These are phyloP conservation scores for Eimeria praecox DNA, from an alignment of 169 alveolate genomes.

Conservation along the genomic window DNA sequence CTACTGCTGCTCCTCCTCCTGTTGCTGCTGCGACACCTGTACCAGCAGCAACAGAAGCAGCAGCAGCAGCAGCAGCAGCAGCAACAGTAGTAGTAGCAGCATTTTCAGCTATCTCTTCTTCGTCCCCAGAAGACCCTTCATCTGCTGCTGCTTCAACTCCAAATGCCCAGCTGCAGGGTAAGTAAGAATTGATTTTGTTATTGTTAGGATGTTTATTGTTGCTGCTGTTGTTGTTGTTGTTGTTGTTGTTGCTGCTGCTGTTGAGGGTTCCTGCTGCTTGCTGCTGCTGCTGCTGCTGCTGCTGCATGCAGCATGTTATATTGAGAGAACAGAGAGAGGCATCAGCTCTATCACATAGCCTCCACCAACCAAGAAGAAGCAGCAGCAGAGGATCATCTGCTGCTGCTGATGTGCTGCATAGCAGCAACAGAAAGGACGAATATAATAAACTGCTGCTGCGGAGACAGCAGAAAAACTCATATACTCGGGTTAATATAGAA, in stretches of 20 bases:
- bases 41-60: no score
- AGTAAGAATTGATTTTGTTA: no score
- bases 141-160: no score
- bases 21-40: no score
- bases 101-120: neutral
- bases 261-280: neutral
- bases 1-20: no score
- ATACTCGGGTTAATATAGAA: neutral
- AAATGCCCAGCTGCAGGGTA: no score
- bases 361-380: neutral
- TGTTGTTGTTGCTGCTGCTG: conserved; percentile 33
- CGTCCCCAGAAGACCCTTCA: neutral
- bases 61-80: no score
- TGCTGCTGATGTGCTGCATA: conserved; percentile 19
- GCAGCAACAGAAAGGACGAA: conserved; percentile 24
- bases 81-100: no score
- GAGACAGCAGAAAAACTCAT: conserved; percentile 21
- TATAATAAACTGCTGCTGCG: conserved; percentile 30
- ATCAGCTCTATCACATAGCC: conserved; percentile 10
- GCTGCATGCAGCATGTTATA: neutral
- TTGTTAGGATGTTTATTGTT: no score
- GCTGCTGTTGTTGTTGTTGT: neutral
- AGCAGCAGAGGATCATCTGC: conserved; percentile 22
- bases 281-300: conserved; percentile 22
- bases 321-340: neutral